Evolutionary conservation across 139 green algal genomes (phyloP), one percentile per base, ranked within the genome.

Genomic region (Asterochloris erici): DNA sequence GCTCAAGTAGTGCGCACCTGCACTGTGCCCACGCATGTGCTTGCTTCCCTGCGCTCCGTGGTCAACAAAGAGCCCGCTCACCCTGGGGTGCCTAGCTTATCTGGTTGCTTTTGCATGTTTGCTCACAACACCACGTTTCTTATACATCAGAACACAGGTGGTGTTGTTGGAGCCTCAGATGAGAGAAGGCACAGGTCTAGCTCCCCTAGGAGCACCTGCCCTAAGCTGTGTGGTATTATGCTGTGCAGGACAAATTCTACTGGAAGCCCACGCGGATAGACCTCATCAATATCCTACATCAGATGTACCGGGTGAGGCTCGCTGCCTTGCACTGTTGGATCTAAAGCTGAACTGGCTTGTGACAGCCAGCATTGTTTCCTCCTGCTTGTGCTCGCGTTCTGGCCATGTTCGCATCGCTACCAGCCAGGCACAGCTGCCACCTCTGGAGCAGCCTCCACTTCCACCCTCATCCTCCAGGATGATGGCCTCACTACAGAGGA

Each of bases 261-360:
- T 92, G 91, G 93, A 79, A 93, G 74, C 95, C 96, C 10, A 89
- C 84, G 0, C 82, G 88, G 1, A 91, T 95, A 15, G 96, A 99
- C 78, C 78, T 98, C 14, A 68, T 94, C 1, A 81, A 84, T 47
- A 98, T 98, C 60, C 74, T 95, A 12, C 78, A 89, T 28, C 88
- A 91, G 81, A 90, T 91, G 88, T 84, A 87, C 60, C 70, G 77
- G 84, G 78, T 86, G 77, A 54, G 82, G n/a, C n/a, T n/a, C n/a
- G n/a, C n/a, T n/a, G n/a, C 17, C 15, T 38, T 64, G 17, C 75
- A 17, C 63, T 74, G 63, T 16, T 76, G 78, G 12, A 74, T 12
- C 24, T 26, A 28, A 75, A 71, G 66, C 66, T 71, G 4, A 4
- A 26, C 2, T 71, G 15, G 26, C 26, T 60, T 77, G 23, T 77